Base-by-base conservation (phyloP, 495 filamentous ascomycete species). In the Tetracladium setigerum region DNA sequence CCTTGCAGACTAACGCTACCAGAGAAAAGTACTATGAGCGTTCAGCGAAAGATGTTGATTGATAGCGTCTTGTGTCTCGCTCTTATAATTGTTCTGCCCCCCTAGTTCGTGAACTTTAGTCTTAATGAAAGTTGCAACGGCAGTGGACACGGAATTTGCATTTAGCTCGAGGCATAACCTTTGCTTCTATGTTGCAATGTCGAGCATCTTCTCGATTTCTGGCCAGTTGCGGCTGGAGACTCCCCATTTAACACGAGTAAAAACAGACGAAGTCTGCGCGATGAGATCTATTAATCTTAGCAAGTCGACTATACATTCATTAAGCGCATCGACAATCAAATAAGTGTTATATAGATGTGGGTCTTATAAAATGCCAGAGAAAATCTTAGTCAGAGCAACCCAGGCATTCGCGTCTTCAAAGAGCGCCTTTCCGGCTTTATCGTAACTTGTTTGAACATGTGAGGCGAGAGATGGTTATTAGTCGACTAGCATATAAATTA, bases 261-360 rank as follows among this genome's bases (percentile, higher is more conserved):
- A 50, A 35, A 32, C 30, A 9, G 44, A 35, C 19, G 45, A 30
- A 3, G 24, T 42, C 33, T 44, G 48, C 1, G 27, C 15, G 11
- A 52, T 48, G 0, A 52, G 19, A 27, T 44, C 18, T n/a, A 44
- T 68, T 5, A 57, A 30, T 11, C 41, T 37, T 7, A 46, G 45
- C 16, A 50, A 27, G 36, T 49, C 54, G 22, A 6, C 17, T 22
- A 22, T 52, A 42, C 69, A 76, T 55, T 77, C 74, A 53, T 76
- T 69, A 4, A 77, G 64, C 4, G 70, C 71, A 51, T 78, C 72
- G 37, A 77, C 59, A 1, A 76, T 46, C 9, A 73, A 24, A 52
- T 56, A 64, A 1, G 59, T 53, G 0, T 1, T 33, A 0, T 48
- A 13, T 13, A 64, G 16, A 17, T 24, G 45, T 12, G 47, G 41